A percentile compares a stretch with the other conserved stretches of the same genome.
These are phyloP conservation scores for Clonostachys chloroleuca DNA, from an alignment of 2,329 filamentous ascomycete species.

Conservation along the genomic window DNA sequence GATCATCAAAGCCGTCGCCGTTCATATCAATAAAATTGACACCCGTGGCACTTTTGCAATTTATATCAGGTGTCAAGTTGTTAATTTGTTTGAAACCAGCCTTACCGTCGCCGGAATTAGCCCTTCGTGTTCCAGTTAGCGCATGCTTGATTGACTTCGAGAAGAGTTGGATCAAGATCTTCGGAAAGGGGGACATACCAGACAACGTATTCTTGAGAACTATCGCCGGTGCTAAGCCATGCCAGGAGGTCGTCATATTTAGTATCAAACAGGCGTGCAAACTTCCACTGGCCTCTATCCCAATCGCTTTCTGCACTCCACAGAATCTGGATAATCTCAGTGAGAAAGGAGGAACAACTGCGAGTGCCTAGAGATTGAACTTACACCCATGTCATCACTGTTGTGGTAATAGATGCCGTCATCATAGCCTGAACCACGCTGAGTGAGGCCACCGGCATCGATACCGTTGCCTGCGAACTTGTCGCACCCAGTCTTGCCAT, in stretches of 20 bases:
- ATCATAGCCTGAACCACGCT: slow-evolving; percentile 16
- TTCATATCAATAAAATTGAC: slow-evolving; percentile 6
- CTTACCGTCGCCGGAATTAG: not conserved
- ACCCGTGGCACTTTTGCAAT: not conserved
- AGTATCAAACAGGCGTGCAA: slow-evolving; percentile 9
- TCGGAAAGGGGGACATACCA: no score
- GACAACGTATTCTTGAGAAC: no score
- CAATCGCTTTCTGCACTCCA: slow-evolving; percentile 9
- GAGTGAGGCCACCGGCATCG: slow-evolving; percentile 14
- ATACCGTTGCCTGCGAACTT: slow-evolving; percentile 12
- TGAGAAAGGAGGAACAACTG: no score
- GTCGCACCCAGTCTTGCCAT: not conserved
- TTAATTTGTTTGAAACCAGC: not conserved
- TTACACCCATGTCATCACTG: slow-evolving; percentile 1
- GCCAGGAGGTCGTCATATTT: slow-evolving; percentile 12
- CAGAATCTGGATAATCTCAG: not conserved
- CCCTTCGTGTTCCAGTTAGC: slow-evolving; percentile 5
- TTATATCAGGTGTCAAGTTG: not conserved
- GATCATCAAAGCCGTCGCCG: slow-evolving; percentile 2
- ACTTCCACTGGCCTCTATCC: slow-evolving; percentile 14
- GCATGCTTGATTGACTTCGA: no score
- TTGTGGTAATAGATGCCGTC: slow-evolving; percentile 20
- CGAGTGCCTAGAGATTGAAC: slow-evolving; percentile 1
- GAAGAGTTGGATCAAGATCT: no score
- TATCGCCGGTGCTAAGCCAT: no score